Evolutionary conservation across 345 rosid species (phyloP).

Genomic region (Barbarea vulgaris): DNA sequence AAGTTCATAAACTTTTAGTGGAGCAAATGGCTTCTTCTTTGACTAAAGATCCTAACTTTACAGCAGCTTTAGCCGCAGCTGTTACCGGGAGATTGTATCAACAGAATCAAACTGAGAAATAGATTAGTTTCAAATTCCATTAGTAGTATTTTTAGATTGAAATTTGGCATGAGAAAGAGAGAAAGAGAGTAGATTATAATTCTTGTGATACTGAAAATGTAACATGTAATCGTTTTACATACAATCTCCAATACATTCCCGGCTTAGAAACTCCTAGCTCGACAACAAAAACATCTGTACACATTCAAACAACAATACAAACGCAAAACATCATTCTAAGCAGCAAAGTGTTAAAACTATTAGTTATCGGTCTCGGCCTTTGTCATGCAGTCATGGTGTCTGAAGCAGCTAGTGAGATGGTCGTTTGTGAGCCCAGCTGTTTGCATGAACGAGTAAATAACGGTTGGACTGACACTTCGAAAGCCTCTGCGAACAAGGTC

Average conservation of each 20-base stretch:
- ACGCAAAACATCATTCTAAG: slow-evolving; percentile 13
- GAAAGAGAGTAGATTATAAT: slow-evolving; percentile 14
- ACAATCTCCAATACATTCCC: slow-evolving; percentile 38
- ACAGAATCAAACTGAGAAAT: slow-evolving; percentile 50
- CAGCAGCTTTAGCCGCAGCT: slow-evolving; percentile 95
- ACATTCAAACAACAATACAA: slow-evolving; percentile 14
- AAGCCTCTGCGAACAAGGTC: slow-evolving; percentile 82
- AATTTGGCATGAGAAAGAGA: not conserved
- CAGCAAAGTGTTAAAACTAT: slow-evolving; percentile 27
- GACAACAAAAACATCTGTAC: slow-evolving; percentile 33
- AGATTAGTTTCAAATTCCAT: slow-evolving; percentile 31
- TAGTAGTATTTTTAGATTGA: slow-evolving; percentile 29
- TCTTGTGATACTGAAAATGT: slow-evolving; percentile 33
- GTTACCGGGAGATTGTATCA: slow-evolving; percentile 77
- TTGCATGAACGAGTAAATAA: slow-evolving; percentile 84
- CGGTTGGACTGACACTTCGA: slow-evolving; percentile 80
- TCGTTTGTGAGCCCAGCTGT: slow-evolving; percentile 78
- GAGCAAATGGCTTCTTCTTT: slow-evolving; percentile 95
- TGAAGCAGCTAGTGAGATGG: slow-evolving; percentile 74
- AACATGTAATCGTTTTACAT: slow-evolving; percentile 29
- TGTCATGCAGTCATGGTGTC: slow-evolving; percentile 60
- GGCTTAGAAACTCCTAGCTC: slow-evolving; percentile 27
- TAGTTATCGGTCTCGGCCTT: slow-evolving; percentile 24
- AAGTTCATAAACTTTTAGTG: slow-evolving; percentile 67
- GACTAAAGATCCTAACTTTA: slow-evolving; percentile 92